Evolutionary conservation across 108 stramenopile species (phyloP).

Genomic region (Stephanodiscus triporus): DNA sequence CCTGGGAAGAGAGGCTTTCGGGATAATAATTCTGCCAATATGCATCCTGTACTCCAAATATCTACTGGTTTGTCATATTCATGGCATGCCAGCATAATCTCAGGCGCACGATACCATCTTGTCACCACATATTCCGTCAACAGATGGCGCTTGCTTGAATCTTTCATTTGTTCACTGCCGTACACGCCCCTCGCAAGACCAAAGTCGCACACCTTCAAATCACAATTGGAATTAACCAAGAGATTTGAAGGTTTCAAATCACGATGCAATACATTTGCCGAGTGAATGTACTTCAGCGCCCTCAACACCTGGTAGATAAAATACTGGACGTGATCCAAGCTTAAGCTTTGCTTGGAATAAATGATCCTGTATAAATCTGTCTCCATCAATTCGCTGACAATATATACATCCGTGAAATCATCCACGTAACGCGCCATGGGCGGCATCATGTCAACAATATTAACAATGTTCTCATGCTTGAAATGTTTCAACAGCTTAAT

Average conservation of each 20-base stretch:
- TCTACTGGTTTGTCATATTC: slow-evolving; percentile 98
- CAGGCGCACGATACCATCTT: slow-evolving; percentile 99
- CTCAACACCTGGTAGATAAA: slow-evolving; percentile 97
- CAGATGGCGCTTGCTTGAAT: slow-evolving; percentile 72
- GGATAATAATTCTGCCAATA: slow-evolving; percentile 96
- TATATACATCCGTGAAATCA: slow-evolving; percentile 97
- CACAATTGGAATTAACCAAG: slow-evolving; percentile 98
- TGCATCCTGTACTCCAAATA: slow-evolving; percentile 97
- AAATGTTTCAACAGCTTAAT: slow-evolving; percentile 95
- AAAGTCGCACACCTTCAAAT: slow-evolving; percentile 99
- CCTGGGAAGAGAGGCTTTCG: slow-evolving; percentile 98
- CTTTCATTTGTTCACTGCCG: slow-evolving; percentile 51
- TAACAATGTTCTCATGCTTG: slow-evolving; percentile 92
- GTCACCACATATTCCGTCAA: slow-evolving; percentile 96
- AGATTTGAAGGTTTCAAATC: slow-evolving; percentile 98
- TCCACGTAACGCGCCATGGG: slow-evolving; percentile 82
- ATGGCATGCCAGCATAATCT: slow-evolving; percentile 99
- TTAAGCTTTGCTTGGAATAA: slow-evolving; percentile 96
- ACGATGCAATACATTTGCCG: slow-evolving; percentile 97
- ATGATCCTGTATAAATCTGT: slow-evolving; percentile 99
- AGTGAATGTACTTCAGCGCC: slow-evolving; percentile 98
- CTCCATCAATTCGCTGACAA: slow-evolving; percentile 98
- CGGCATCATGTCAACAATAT: slow-evolving; percentile 88
- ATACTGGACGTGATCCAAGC: slow-evolving; percentile 97
- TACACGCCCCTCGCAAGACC: slow-evolving; percentile 94